Evolutionary conservation across 2,329 filamentous ascomycete species (phyloP).

Genomic region (Colletotrichum euphorbiae): DNA sequence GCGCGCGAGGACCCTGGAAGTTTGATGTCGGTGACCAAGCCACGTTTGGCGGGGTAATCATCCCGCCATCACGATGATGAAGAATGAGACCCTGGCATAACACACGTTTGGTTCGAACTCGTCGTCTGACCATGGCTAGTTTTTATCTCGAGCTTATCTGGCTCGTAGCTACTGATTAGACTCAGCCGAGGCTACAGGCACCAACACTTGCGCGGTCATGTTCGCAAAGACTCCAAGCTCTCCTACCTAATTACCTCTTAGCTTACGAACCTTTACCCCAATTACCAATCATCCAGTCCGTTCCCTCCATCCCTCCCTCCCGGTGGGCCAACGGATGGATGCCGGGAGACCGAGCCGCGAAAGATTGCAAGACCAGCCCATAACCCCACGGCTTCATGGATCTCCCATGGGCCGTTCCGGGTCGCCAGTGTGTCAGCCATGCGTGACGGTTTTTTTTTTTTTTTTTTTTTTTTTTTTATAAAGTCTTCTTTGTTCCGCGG

Average conservation of each 20-base stretch:
- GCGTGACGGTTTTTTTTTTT: too few relatives aligned
- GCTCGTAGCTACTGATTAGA: neutral
- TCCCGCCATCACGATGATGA: constrained; percentile 1
- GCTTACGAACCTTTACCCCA: neutral
- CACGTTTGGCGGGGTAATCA: constrained; percentile 37
- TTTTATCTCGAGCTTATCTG: neutral
- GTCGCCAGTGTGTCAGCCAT: constrained; percentile 24
- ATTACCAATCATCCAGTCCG: constrained; percentile 4
- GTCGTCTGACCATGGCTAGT: constrained; percentile 1
- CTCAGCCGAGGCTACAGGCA: neutral
- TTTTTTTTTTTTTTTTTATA: too few relatives aligned
- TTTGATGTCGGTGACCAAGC: constrained; percentile 24
- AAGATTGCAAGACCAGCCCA: neutral
- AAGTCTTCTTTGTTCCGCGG: constrained; percentile 31
- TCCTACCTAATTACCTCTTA: too few relatives aligned
- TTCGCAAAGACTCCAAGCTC: neutral
- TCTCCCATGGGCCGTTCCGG: constrained; percentile 36
- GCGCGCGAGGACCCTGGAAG: constrained; percentile 27
- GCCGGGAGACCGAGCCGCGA: constrained; percentile 35
- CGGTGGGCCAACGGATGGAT: constrained; percentile 21
- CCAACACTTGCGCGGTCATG: neutral
- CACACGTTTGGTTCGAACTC: neutral
- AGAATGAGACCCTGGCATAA: neutral
- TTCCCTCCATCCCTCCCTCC: neutral
- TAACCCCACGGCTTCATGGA: constrained; percentile 37